phyloP scores from a whole-genome alignment of 257 asterid species.

The Haberlea rhodopensis region DNA sequence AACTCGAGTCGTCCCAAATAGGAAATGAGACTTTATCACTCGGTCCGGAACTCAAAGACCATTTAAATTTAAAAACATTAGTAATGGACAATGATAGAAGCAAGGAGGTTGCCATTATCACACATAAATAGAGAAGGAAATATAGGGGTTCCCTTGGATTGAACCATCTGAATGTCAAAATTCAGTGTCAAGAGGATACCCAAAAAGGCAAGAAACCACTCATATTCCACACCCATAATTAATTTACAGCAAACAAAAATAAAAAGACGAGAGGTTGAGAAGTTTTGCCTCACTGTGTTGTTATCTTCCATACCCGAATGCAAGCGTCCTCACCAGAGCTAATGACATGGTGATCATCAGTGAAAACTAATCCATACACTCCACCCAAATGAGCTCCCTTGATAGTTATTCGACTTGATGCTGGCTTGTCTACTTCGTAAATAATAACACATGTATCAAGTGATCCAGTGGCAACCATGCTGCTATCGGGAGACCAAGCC shows the following conservation, averaged over 20 bases:
- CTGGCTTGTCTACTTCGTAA: constrained; percentile 74
- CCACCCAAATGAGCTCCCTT: constrained; percentile 98
- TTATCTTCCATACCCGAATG: constrained; percentile 76
- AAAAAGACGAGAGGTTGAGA: neutral
- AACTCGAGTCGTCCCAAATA: too few relatives aligned
- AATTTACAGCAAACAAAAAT: neutral
- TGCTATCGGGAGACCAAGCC: constrained; percentile 90
- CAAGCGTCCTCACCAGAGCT: constrained; percentile 96
- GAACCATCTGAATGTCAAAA: neutral
- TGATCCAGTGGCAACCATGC: constrained; percentile 85
- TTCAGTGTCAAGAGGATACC: neutral
- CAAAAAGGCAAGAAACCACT: neutral
- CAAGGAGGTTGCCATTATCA: neutral
- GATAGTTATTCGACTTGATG: constrained; percentile 67
- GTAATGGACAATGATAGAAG: neutral
- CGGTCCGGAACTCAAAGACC: too few relatives aligned
- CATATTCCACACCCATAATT: neutral
- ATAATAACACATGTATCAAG: constrained; percentile 83
- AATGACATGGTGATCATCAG: constrained; percentile 53
- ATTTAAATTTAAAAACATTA: too few relatives aligned
- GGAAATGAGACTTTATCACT: too few relatives aligned
- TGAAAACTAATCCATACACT: constrained; percentile 75
- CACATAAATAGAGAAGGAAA: neutral
- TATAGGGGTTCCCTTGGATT: neutral
- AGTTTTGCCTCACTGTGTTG: constrained; percentile 45